A percentile compares a stretch with the other conserved stretches of the same genome.
Evolutionary conservation across 2,329 filamentous ascomycete species (phyloP).

Genomic region (Aspergillus tamarii): DNA sequence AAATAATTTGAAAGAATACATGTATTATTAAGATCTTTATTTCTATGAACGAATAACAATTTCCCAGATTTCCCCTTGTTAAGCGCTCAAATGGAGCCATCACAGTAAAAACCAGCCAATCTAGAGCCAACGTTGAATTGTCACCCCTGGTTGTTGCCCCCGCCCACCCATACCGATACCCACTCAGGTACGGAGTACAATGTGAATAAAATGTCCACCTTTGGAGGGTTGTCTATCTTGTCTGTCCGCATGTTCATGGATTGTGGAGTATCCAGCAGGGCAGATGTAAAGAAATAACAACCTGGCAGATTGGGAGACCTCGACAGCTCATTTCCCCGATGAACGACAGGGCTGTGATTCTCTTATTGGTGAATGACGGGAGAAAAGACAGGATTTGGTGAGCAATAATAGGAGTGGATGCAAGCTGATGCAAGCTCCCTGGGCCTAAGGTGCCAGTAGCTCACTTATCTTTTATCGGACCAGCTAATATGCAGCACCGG

Average conservation of each 20-base stretch:
- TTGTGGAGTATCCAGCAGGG: neutral
- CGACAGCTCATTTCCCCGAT: neutral
- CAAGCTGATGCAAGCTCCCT: constrained; percentile 4
- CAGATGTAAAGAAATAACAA: neutral
- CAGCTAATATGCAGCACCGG: neutral
- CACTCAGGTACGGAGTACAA: neutral
- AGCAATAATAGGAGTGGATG: constrained; percentile 5
- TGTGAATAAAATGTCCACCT: neutral
- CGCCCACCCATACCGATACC: constrained; percentile 3
- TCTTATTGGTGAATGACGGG: neutral
- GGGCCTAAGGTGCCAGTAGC: neutral
- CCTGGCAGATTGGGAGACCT: neutral
- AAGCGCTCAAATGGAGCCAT: constrained; percentile 2
- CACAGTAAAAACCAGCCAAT: neutral
- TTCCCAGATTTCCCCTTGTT: neutral
- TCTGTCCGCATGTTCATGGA: neutral
- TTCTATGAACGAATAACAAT: neutral
- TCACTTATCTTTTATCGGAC: neutral
- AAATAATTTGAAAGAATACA: neutral
- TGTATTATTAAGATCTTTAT: neutral
- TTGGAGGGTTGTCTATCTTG: neutral
- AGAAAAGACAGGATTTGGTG: neutral
- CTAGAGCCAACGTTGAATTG: neutral
- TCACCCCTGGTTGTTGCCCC: constrained; percentile 2
- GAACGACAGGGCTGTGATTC: neutral